Evolutionary conservation across 106 monocot genomes (phyloP), one percentile per base, ranked within the genome.

Genomic region (Dactylorhiza incarnata): DNA sequence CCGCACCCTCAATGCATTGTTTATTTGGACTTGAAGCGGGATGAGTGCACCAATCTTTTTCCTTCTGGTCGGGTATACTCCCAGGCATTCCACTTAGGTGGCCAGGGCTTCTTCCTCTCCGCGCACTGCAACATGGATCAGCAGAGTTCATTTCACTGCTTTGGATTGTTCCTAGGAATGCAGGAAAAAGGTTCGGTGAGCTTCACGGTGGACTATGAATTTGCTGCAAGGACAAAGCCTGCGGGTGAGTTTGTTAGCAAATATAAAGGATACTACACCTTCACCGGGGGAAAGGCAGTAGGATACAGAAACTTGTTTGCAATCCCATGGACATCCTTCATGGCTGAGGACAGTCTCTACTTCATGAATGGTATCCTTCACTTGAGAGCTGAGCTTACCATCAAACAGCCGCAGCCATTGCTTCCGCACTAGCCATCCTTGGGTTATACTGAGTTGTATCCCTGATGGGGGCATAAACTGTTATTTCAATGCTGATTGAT

Each of bases 111-210:
- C 83, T 91, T 91, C 76, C 88, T 91, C 26, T 91, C 91, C 0
- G 91, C 91, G 1, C 91, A 91, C 71, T 91, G 91, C 76, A 91
- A 91, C 55, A 62, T 91, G 78, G 91, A 91, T 48, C 91, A 91
- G 56, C 91, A 91, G 49, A 88, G 82, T 15, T 78, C 81, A 0
- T 91, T 91, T 65, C 88, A 91, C 62, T 91, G 91, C 63, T 91
- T 91, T 29, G 91, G 91, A 3, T 86, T 91, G 5, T 91, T 91
- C 72, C 45, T 91, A 6, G 91, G 91, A 59, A 91, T 91, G 91
- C 91, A 91, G 66, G 91, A 91, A 70, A 91, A 86, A 72, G 88
- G 86, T 5, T 88, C 91, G 5, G 86, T 83, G 24, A 80, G 84
- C 62, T 87, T 91, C 23, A 88, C 91, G 13, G 91, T 91, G 6